phyloP scores from a whole-genome alignment of 441 rosid genomes.

The Jatropha multifida region DNA sequence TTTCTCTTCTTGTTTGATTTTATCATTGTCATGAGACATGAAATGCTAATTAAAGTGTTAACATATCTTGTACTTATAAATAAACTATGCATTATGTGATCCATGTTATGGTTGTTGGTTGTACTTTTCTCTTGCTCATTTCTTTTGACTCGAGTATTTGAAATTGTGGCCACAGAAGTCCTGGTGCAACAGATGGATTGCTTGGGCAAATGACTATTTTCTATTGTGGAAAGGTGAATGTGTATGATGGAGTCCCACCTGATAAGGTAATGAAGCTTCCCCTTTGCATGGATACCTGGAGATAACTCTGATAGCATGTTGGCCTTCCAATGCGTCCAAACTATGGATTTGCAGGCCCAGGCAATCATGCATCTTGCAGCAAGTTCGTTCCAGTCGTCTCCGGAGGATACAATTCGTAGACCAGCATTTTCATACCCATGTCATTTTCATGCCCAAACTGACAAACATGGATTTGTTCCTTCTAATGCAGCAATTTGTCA shows the following conservation, averaged over 20 bases:
- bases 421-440: constrained; percentile 40
- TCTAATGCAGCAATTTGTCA: constrained; percentile 42
- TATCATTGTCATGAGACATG: not conserved
- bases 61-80: no score
- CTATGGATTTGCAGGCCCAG: constrained; percentile 75
- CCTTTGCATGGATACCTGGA: constrained; percentile 38
- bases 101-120: not conserved
- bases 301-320: constrained; percentile 31
- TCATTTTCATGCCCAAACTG: constrained; percentile 34
- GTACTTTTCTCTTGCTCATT: not conserved
- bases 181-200: constrained; percentile 39
- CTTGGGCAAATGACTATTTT: constrained; percentile 89
- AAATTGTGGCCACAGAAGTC: constrained; percentile 44
- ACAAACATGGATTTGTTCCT: constrained; percentile 36
- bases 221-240: constrained; percentile 92
- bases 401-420: constrained; percentile 41
- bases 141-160: constrained; percentile 16
- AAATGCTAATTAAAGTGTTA: not conserved
- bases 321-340: constrained; percentile 41
- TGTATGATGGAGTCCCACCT: constrained; percentile 75
- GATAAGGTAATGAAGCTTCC: constrained; percentile 70
- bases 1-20: not conserved
- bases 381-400: constrained; percentile 53
- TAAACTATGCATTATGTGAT: not conserved
- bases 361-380: constrained; percentile 89